phyloP scores from a whole-genome alignment of 1,284 basidiomycete species.

The Cutaneotrichosporon cavernicola region DNA sequence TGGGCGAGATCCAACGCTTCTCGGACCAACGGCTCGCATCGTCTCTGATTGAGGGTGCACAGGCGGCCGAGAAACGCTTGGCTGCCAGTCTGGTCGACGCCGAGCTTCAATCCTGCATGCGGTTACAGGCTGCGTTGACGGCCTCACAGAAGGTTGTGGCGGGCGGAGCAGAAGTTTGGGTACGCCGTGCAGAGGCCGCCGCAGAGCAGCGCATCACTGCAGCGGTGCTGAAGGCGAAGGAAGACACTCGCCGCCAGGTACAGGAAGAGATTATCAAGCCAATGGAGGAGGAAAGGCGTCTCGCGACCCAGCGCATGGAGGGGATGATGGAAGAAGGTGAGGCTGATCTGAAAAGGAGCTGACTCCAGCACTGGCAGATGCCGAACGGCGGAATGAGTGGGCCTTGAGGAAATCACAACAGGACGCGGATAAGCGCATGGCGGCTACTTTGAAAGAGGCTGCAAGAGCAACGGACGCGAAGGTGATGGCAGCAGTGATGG shows the following conservation, averaged over 20 bases:
- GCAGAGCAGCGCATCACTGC: background rate
- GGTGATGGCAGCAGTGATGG: background rate
- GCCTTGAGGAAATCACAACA: background rate
- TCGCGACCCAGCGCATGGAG: background rate
- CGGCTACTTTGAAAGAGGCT: background rate
- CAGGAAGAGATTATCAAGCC: background rate
- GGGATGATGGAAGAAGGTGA: background rate
- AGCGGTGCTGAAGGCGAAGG: background rate
- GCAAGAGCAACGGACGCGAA: background rate
- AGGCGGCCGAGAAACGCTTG: background rate
- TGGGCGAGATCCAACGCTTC: background rate
- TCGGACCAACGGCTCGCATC: background rate
- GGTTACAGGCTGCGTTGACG: background rate
- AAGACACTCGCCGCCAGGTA: background rate
- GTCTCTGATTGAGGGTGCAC: background rate
- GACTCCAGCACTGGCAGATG: background rate
- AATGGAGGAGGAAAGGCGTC: background rate
- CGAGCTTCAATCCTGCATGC: background rate
- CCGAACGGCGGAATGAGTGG: background rate
- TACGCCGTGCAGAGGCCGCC: background rate
- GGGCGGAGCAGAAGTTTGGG: background rate
- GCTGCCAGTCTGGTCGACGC: background rate
- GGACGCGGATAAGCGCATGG: background rate
- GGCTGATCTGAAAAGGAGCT: background rate
- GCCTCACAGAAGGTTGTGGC: background rate